These are phyloP conservation scores for Pittosporum tobira DNA, from an alignment of 129 eudicot genomes.

Conservation along the genomic window DNA sequence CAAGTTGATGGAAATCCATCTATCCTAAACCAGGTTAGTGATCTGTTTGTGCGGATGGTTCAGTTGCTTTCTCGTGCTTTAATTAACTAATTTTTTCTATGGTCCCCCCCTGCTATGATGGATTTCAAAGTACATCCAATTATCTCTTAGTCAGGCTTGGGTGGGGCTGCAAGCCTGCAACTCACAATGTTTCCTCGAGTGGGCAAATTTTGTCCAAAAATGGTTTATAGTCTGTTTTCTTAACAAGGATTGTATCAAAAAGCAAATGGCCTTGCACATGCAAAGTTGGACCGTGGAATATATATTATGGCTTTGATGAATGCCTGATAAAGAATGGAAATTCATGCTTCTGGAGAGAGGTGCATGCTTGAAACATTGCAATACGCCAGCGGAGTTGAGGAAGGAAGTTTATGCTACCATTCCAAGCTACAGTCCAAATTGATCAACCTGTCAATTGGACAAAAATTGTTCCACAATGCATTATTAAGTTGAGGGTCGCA, in stretches of 20 bases:
- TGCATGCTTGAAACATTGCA: background rate
- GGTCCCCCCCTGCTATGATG: background rate
- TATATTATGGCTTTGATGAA: too few species aligned
- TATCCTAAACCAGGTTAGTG: background rate
- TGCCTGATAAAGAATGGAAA: too few species aligned
- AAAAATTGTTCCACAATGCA: too few species aligned
- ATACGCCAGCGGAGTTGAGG: too few species aligned
- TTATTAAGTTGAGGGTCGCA: too few species aligned
- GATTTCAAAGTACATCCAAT: background rate
- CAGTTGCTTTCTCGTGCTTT: constrained; percentile 1
- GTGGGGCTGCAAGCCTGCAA: background rate
- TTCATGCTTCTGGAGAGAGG: background rate
- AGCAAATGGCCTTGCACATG: too few species aligned
- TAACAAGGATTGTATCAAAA: too few species aligned
- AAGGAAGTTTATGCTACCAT: too few species aligned
- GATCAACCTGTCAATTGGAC: too few species aligned
- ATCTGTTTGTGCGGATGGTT: background rate
- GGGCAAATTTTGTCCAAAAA: background rate
- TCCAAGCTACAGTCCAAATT: too few species aligned
- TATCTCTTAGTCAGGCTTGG: too few species aligned
- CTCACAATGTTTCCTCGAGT: background rate
- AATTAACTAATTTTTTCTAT: background rate
- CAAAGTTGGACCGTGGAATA: too few species aligned
- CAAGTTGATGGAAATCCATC: background rate
- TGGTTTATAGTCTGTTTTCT: background rate